A percentile compares a stretch with the other conserved stretches of the same genome.
phyloP scores from a whole-genome alignment of 352 stramenopile genomes.

The Elongisporangium undulatum region DNA sequence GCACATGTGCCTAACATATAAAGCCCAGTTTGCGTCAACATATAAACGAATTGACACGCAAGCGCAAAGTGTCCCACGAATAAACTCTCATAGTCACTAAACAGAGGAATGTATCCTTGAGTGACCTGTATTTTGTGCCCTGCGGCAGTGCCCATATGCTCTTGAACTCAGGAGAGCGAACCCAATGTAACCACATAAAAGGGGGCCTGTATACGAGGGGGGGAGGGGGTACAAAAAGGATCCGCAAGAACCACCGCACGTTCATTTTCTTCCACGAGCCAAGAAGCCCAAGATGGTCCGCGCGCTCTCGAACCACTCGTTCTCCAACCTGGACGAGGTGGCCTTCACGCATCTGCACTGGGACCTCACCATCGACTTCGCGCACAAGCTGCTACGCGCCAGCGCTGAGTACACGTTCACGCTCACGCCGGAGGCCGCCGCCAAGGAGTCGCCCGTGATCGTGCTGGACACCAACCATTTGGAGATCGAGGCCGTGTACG shows the following conservation, averaged over 20 bases:
- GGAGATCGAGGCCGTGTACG: constrained; percentile 47
- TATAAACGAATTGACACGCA: background rate
- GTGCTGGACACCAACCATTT: constrained; percentile 88
- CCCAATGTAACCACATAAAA: background rate
- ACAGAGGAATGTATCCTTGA: background rate
- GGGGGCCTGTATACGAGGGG: background rate
- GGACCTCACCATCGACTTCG: constrained; percentile 86
- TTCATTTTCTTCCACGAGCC: background rate
- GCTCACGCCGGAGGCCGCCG: constrained; percentile 11
- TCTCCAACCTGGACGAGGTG: constrained; percentile 82
- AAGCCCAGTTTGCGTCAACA: background rate
- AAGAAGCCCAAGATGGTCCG: constrained; percentile 1
- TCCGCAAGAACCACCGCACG: background rate
- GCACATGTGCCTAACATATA: background rate
- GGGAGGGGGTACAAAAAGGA: background rate
- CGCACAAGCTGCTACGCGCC: constrained; percentile 52
- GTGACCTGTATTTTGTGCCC: background rate
- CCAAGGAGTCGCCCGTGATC: constrained; percentile 21
- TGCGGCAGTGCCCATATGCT: background rate
- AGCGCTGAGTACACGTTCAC: constrained; percentile 85
- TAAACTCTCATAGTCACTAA: background rate
- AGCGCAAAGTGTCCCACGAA: too few species aligned
- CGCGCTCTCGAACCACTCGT: constrained; percentile 59
- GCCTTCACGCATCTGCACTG: constrained; percentile 87
- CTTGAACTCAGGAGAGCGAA: background rate